These are phyloP conservation scores for Penicillium goetzii DNA, from an alignment of 495 filamentous ascomycete species.

Conservation along the genomic window DNA sequence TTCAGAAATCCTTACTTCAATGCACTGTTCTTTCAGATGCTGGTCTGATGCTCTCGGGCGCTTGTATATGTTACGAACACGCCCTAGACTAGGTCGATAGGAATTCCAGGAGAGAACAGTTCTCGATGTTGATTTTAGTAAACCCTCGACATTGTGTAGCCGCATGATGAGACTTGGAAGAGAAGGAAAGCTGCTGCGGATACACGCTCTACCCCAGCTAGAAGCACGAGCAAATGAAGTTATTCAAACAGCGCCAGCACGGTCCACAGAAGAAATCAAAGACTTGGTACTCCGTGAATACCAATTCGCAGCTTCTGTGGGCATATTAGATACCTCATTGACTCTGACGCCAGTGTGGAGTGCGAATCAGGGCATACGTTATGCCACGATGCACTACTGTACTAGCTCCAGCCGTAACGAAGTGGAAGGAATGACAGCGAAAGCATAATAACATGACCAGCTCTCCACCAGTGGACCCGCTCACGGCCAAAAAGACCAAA, in stretches of 20 bases:
- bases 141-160: neutral
- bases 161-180: neutral
- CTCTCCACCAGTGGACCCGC: conserved; percentile 9
- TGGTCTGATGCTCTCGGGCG: neutral
- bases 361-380: conserved; percentile 4
- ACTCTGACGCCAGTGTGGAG: conserved; percentile 5
- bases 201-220: neutral
- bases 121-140: neutral
- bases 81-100: neutral
- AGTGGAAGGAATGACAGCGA: conserved; percentile 23
- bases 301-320: neutral
- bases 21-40: neutral
- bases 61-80: neutral
- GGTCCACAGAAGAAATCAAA: neutral
- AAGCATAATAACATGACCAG: neutral
- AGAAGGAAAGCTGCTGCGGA: neutral
- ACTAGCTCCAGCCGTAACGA: conserved; percentile 23
- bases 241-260: neutral
- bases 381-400: neutral
- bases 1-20: neutral
- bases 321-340: neutral
- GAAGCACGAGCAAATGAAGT: neutral
- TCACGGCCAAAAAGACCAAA: neutral
- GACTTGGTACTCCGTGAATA: neutral
- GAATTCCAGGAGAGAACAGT: neutral